Evolutionary conservation across 2,329 filamentous ascomycete species (phyloP), one percentile per base, ranked within the genome.

Genomic region (Bretziella fagacearum): DNA sequence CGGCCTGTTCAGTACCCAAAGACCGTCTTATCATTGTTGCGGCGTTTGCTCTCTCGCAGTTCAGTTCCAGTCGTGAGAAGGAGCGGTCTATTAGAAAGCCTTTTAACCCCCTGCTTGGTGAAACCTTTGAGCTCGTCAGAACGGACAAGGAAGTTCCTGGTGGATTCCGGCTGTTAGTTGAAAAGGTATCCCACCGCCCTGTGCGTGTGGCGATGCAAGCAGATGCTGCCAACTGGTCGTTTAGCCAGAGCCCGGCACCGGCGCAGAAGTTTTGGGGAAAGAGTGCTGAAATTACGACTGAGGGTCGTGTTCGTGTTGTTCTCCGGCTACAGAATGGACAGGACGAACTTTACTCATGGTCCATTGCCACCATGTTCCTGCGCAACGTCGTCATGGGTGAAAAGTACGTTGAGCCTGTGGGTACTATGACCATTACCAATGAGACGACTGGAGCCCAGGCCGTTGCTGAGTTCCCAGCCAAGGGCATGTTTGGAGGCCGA

Each of bases 191-290:
- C 13, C 91, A 98, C 60, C 80, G 91, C 3, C 91, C 91, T 0
- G 84, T 98, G 11, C 79, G 87, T 52, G 76, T 96, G 57, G 91
- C 91, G 4, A 89, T 87, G 66, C 87, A 96, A 61, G 91, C 89
- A 3, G 91, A 98, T 60, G 77, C 83, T 32, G 72, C 77, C 32
- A 68, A 74, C 49, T 98, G 91, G 91, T 85, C 81, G 2, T 79
- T 94, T 52, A 72, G 84, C 1, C 91, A 96, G 59, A 84, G 81
- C 3, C 84, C 91, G 0, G 79, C 82, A 48, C 91, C 91, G 0
- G 81, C 81, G 18, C 89, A 98, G 59, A 96, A 96, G 59, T 98
- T 98, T 66, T 96, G 91, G 91, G 91, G 91, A 48, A 96, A 96
- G 66, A 89, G 81, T 47, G 85, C 85, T 2, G 91, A 98, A 62